phyloP scores from a whole-genome alignment of 1,284 basidiomycete genomes.

The Albatrellus sp. region DNA sequence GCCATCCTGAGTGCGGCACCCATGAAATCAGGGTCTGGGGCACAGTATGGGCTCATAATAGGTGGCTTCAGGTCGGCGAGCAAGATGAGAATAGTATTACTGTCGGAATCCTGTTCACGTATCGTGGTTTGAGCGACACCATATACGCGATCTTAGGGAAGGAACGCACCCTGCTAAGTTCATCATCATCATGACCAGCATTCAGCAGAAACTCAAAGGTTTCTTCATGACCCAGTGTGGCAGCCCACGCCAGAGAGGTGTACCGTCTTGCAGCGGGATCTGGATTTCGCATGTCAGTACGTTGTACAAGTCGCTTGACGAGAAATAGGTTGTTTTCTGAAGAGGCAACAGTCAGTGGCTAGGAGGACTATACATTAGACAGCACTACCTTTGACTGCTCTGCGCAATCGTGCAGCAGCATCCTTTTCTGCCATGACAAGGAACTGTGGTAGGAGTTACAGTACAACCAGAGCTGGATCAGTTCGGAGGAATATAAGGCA shows the following conservation, averaged over 20 bases:
- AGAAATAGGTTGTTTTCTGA: constrained; percentile 87
- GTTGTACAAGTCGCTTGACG: constrained; percentile 68
- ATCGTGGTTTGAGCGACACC: not conserved
- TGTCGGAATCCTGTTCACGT: constrained; percentile 65
- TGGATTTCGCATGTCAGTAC: constrained; percentile 81
- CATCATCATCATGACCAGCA: constrained; percentile 81
- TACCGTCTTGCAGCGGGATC: constrained; percentile 64
- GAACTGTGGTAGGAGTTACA: constrained; percentile 8
- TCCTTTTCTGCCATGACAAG: constrained; percentile 68
- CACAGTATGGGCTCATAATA: constrained; percentile 31
- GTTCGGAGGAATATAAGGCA: constrained; percentile 12
- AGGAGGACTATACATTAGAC: constrained; percentile 4
- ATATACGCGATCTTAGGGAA: not conserved
- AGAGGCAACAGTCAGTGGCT: constrained; percentile 5
- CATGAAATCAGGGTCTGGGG: constrained; percentile 46
- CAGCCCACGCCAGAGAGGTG: constrained; percentile 84
- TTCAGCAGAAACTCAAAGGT: constrained; percentile 81
- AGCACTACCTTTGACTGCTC: constrained; percentile 62
- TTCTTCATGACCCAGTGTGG: constrained; percentile 73
- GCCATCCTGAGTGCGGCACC: constrained; percentile 71
- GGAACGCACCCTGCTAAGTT: constrained; percentile 68
- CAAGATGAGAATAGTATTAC: constrained; percentile 83
- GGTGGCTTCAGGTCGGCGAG: constrained; percentile 66
- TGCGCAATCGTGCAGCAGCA: constrained; percentile 56
- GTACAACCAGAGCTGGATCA: constrained; percentile 11